phyloP scores from a whole-genome alignment of 1,284 basidiomycete species.

The Athelia psychrophila region DNA sequence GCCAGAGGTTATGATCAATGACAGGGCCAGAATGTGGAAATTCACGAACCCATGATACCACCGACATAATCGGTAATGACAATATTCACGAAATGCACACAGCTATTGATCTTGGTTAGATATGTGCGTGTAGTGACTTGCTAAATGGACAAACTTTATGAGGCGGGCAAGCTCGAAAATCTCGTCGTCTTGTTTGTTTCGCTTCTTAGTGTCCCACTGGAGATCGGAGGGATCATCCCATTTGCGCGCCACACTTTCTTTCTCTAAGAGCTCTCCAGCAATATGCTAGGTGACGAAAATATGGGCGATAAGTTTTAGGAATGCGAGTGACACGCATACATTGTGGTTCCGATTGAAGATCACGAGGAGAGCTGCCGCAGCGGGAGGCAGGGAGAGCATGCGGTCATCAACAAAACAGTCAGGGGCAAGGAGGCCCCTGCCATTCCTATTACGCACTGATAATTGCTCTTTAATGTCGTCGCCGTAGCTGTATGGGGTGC shows the following conservation, averaged over 20 bases:
- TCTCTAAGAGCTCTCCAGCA: conserved; percentile 49
- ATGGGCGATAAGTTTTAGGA: background rate
- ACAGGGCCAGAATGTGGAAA: no score
- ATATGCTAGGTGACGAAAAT: conserved; percentile 36
- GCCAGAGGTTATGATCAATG: no score
- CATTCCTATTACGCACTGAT: conserved; percentile 35
- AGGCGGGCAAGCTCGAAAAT: conserved; percentile 54
- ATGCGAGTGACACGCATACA: conserved; percentile 22
- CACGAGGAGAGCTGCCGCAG: conserved; percentile 45
- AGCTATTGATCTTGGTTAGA: conserved; percentile 17
- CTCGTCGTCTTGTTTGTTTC: conserved; percentile 43
- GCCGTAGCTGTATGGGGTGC: background rate
- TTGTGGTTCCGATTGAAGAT: conserved; percentile 52
- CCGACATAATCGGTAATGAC: conserved; percentile 41
- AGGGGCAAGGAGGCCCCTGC: conserved; percentile 39
- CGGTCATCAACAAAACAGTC: conserved; percentile 45
- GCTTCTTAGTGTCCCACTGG: conserved; percentile 25
- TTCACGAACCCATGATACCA: conserved; percentile 41
- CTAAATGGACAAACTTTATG: conserved; percentile 35
- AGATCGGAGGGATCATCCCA: no score
- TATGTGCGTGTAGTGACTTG: background rate
- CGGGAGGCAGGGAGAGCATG: conserved; percentile 51
- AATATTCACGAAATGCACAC: conserved; percentile 40
- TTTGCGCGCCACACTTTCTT: conserved; percentile 33
- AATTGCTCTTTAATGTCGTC: conserved; percentile 34